Conservation (phyloP, 2,329 filamentous ascomycete genomes). For the Penicillium sp. region DNA sequence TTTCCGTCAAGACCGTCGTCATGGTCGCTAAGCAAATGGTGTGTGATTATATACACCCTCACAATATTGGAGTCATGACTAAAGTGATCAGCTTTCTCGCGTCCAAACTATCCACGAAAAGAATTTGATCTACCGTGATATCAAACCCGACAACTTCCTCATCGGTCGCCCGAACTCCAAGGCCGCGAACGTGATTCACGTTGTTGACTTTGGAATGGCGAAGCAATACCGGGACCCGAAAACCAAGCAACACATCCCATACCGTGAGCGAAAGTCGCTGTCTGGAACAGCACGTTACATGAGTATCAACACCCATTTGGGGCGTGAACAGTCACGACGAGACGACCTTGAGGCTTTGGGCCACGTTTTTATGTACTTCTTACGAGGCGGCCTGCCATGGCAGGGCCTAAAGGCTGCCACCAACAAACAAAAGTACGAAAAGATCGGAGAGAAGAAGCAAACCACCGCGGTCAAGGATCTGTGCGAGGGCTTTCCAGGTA, state of each 20-base stretch:
- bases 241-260: constrained; percentile 98
- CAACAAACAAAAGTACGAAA: constrained; percentile 98
- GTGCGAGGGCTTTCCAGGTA: constrained; percentile 88
- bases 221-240: constrained; percentile 99
- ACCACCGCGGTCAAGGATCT: constrained; percentile 96
- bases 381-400: constrained; percentile 69
- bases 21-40: constrained; percentile 99
- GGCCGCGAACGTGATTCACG: constrained; percentile 96
- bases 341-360: constrained; percentile 90
- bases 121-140: constrained; percentile 98
- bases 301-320: constrained; percentile 99
- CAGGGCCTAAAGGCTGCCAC: constrained; percentile 71
- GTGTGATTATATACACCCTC: constrained; percentile 33
- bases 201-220: constrained; percentile 99
- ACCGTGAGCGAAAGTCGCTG: constrained; percentile 93
- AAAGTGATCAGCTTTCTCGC: constrained; percentile 71
- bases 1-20: constrained; percentile 95
- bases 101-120: constrained; percentile 97
- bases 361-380: constrained; percentile 73
- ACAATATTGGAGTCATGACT: constrained; percentile 1
- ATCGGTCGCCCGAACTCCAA: constrained; percentile 92
- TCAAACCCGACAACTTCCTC: constrained; percentile 99
- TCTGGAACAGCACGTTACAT: constrained; percentile 98
- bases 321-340: constrained; percentile 91
- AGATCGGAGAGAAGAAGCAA: constrained; percentile 99